Evolutionary conservation across 208 protist genomes (phyloP), one percentile per base, ranked within the genome.

Genomic region (Trypanosoma conorhini): DNA sequence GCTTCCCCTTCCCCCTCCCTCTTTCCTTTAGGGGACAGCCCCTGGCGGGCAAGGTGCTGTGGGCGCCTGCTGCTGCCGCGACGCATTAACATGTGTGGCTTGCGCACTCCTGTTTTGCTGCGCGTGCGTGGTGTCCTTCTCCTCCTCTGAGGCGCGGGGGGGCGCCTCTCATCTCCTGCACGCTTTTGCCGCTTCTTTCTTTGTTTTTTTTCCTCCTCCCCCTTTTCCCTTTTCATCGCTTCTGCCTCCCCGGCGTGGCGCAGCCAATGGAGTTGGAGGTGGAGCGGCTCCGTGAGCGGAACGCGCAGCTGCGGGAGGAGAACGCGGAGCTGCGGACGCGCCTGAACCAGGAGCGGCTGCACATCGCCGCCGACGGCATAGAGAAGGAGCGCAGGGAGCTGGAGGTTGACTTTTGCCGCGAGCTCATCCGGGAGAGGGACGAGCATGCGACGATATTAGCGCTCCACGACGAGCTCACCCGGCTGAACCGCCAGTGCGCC

Each of bases 391-490:
- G 61, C 80, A 19, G 74, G 80, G 55, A 77, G 42, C 22, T 56
- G 44, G 60, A 67, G 48, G 50, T 78, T 57, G 54, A 73, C 19
- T 48, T 50, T 9, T 81, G 38, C 59, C 74, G 67, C 38, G 42
- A 38, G 24, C 66, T 76, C 21, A 83, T 87, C 48, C 63, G 74
- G 8, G 72, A 75, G 65, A 35, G 78, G 5, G 76, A 88, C n/a
- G 50, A 50, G n/a, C 24, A 79, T 7, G 77, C 80, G 8, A 61
- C 71, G 51, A 78, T 90, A 56, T 60, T 91, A 17, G 75, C 57
- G 1, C 65, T 92, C 1, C 69, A 88, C 69, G 79, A 89, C 19
- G 85, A 91, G 67, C 82, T 94, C n/a, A 70, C 74, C 5, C 80
- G 69, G 33, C 70, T 88, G 10, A 65, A 83, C 0, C 76, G 77